A percentile compares a stretch with the other conserved stretches of the same genome.
These are phyloP conservation scores for Adansonia grandidieri DNA, from an alignment of 441 rosid species.

Conservation along the genomic window DNA sequence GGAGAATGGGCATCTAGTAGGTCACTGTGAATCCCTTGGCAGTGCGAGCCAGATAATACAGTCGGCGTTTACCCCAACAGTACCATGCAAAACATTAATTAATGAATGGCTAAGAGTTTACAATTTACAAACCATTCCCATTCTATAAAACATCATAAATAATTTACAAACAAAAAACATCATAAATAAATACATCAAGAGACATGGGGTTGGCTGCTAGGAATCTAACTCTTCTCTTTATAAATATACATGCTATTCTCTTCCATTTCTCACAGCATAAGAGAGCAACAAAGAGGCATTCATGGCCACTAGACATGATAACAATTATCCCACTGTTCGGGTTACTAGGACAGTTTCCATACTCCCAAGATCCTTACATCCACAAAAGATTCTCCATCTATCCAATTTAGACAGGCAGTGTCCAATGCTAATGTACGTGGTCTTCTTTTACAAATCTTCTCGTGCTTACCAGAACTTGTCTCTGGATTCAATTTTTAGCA, in stretches of 20 bases:
- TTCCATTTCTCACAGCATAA: slow-evolving; percentile 17
- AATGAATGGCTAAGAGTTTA: neutral
- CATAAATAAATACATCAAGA: slow-evolving; percentile 31
- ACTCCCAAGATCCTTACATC: slow-evolving; percentile 42
- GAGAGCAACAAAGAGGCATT: slow-evolving; percentile 11
- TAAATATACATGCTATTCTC: slow-evolving; percentile 15
- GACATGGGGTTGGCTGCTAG: slow-evolving; percentile 43
- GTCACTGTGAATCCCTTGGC: slow-evolving; percentile 24
- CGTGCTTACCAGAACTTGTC: slow-evolving; percentile 32
- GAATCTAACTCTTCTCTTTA: slow-evolving; percentile 32
- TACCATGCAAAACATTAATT: slow-evolving; percentile 32
- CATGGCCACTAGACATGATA: slow-evolving; percentile 35
- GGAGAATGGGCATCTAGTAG: slow-evolving; percentile 25
- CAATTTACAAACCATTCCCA: slow-evolving; percentile 4
- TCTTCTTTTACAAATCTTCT: slow-evolving; percentile 60
- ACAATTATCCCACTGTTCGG: slow-evolving; percentile 37
- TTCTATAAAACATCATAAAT: neutral
- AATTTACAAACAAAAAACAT: slow-evolving; percentile 13
- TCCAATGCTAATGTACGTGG: slow-evolving; percentile 63
- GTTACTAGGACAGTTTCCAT: slow-evolving; percentile 44
- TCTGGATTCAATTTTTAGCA: slow-evolving; percentile 40
- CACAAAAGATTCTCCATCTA: slow-evolving; percentile 48
- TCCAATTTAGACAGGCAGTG: slow-evolving; percentile 77
- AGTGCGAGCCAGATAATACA: slow-evolving; percentile 38
- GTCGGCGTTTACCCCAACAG: slow-evolving; percentile 23